Evolutionary conservation across 148 eudicot species (phyloP).

Genomic region (Rhododendron molle): DNA sequence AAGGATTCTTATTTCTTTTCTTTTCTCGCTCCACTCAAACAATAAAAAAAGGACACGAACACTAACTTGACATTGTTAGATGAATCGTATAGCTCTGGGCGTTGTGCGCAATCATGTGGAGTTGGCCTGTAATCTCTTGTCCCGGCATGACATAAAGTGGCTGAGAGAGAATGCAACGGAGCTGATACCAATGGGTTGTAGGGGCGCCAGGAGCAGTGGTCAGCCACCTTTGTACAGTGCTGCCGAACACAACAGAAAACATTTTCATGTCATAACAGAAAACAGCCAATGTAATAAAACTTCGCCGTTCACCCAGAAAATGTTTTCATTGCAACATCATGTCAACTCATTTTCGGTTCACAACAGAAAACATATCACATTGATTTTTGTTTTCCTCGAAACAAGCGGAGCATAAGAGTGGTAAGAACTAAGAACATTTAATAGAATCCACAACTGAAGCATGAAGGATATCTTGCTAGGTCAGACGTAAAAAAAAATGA

Average conservation of each 20-base stretch:
- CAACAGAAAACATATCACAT: background rate
- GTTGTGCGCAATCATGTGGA: slow-evolving; percentile 89
- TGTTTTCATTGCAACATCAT: background rate
- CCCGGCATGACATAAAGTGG: slow-evolving; percentile 96
- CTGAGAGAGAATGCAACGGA: slow-evolving; percentile 81
- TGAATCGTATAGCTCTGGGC: slow-evolving; percentile 93
- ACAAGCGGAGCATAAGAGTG: background rate
- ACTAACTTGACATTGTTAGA: slow-evolving; percentile 81
- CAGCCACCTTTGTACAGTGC: slow-evolving; percentile 93
- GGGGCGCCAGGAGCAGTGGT: slow-evolving; percentile 98
- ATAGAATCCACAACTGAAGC: background rate
- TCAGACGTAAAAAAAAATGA: background rate
- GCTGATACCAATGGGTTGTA: slow-evolving; percentile 99
- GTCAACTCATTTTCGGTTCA: background rate
- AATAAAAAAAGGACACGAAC: background rate
- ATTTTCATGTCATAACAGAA: background rate
- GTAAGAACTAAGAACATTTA: background rate
- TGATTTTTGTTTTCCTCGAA: background rate
- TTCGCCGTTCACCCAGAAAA: background rate
- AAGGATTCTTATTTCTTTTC: background rate
- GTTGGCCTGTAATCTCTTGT: slow-evolving; percentile 86
- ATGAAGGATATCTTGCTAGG: background rate
- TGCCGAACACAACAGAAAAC: slow-evolving; percentile 15
- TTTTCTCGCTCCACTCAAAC: background rate
- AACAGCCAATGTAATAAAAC: background rate